phyloP scores from a whole-genome alignment of 2,329 filamentous ascomycete species.

The Penicillium palitans region DNA sequence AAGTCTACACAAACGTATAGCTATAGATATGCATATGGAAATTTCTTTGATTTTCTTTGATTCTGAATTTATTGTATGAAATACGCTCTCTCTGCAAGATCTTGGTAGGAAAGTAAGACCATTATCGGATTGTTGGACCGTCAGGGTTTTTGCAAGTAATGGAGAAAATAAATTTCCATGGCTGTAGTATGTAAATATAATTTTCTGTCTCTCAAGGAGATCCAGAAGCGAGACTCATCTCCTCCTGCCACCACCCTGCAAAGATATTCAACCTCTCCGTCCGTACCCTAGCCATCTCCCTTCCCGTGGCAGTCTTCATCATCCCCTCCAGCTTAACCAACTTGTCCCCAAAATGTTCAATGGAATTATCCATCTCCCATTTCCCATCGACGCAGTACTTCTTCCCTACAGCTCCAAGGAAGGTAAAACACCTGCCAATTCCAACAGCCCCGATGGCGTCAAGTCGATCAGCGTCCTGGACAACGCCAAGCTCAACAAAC shows the following conservation, averaged over 20 bases:
- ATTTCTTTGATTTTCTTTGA: background rate
- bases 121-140: background rate
- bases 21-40: background rate
- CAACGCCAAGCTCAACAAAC: constrained; percentile 75
- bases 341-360: constrained; percentile 77
- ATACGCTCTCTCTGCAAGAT: background rate
- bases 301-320: constrained; percentile 61
- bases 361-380: constrained; percentile 61
- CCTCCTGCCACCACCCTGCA: constrained; percentile 56
- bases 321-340: constrained; percentile 62
- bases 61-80: background rate
- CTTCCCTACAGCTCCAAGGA: constrained; percentile 59
- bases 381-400: constrained; percentile 25
- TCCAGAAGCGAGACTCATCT: constrained; percentile 31
- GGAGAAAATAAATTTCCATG: background rate
- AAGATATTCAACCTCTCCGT: constrained; percentile 53
- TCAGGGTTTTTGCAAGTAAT: background rate
- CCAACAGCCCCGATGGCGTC: constrained; percentile 88
- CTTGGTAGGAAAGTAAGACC: background rate
- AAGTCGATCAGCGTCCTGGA: constrained; percentile 91
- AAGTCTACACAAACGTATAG: no score
- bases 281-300: constrained; percentile 50
- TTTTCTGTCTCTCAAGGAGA: background rate
- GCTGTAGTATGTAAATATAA: background rate
- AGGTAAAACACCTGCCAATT: constrained; percentile 75